Conservation (phyloP, 257 asterid genomes). For the Euphrasia confusa region DNA sequence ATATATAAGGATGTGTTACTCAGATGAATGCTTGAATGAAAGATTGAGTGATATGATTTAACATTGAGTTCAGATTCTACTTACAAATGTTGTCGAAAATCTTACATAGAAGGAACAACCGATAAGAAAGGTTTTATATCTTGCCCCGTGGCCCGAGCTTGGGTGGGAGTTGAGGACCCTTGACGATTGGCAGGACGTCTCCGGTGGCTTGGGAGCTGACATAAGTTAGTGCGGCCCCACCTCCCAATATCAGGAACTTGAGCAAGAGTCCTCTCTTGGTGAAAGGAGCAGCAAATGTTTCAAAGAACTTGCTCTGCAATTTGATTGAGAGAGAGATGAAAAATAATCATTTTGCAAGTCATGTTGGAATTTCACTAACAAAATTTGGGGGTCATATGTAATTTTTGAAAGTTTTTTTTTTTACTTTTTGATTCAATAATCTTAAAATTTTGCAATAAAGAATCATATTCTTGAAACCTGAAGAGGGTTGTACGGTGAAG, state of each 20-base stretch:
- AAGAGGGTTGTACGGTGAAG: constrained; percentile 77
- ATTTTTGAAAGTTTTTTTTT: too few species aligned
- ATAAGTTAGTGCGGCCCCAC: constrained; percentile 71
- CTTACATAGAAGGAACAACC: background rate
- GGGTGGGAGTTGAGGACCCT: constrained; percentile 90
- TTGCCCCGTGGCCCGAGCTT: constrained; percentile 74
- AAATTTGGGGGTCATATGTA: too few species aligned
- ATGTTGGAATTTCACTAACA: too few species aligned
- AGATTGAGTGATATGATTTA: constrained; percentile 14
- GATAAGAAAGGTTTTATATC: constrained; percentile 35
- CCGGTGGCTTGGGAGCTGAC: constrained; percentile 74
- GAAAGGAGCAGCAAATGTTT: constrained; percentile 91
- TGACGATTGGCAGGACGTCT: constrained; percentile 74
- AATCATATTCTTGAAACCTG: constrained; percentile 40
- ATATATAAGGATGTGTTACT: background rate
- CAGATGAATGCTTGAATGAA: background rate
- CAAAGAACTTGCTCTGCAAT: constrained; percentile 81
- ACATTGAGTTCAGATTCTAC: constrained; percentile 31
- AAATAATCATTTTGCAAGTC: too few species aligned
- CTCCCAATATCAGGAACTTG: constrained; percentile 84
- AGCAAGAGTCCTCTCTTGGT: constrained; percentile 85
- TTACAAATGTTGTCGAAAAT: constrained; percentile 36
- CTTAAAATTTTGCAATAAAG: too few species aligned
- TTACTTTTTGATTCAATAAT: background rate
- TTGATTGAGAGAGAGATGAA: background rate